Base-by-base conservation (phyloP, 164 flowering plant species). In the Saururus chinensis region DNA sequence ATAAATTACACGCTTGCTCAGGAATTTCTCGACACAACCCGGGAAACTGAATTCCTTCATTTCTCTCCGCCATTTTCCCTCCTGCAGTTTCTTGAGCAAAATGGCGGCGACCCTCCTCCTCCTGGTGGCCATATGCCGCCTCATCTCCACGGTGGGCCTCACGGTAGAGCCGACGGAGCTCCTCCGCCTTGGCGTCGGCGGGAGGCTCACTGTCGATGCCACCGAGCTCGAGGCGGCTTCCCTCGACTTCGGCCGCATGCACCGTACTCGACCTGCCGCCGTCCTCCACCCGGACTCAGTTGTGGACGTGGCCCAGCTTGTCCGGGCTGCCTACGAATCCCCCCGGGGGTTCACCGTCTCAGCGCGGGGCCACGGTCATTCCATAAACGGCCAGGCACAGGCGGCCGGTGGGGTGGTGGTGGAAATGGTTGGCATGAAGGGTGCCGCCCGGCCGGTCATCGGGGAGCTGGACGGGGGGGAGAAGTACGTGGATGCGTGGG, bases 291-390 rank as follows among this genome's bases (percentile, higher is more conserved):
- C 99, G 8, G 59, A 66, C 13, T 82, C 96, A 0, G 81, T 79
- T 2, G 66, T 73, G 0, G 97, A 89, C 74, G 66, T 93, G 0
- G 82, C 76, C 0, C 59, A 69, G 9, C 37, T 86, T 20, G 80
- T 93, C 0, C 65, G 67, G 24, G 62, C 81, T 19, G 84, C 90
- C 7, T 75, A 83, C 63, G 70, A 56, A 25, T 72, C 83, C 57
- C 63, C 59, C 13, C 65, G 49, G 0, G 86, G 86, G 35, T 77
- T 86, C 57, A 61, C 78, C 5, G 81, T 90, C 30, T 86, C 99
- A 26, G 99, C 99, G 0, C 66, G 85, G 49, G 99, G 99, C 0
- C 96, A 90, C 62, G 99, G 95, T 37, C 99, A 93, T 61, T 93
- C 99, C 20, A 88, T 85, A 17, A 83, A 85, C 75, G 99, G 99